Percentiles rank a stretch among this genome's conserved stretches.
Evolutionary conservation across 202 grass and related monocot species (phyloP).

Genomic region (Zoysia matrella): DNA sequence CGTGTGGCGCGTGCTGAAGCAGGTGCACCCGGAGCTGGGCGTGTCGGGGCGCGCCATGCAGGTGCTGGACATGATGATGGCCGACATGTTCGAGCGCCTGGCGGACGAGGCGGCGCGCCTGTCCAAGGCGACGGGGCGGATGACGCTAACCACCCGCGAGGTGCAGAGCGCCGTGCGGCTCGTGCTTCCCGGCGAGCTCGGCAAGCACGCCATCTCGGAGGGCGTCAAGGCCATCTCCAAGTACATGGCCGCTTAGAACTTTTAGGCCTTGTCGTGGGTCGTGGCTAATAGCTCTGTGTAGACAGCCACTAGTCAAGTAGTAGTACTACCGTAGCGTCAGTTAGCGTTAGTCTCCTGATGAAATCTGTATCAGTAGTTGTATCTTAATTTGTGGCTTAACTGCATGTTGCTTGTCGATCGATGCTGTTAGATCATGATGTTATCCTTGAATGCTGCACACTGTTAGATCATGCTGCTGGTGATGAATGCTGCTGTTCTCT

Average conservation of each 20-base stretch:
- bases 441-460: too few relatives aligned
- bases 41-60: constrained; percentile 65
- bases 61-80: constrained; percentile 81
- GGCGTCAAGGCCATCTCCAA: constrained; percentile 68
- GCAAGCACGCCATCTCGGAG: constrained; percentile 65
- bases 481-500: too few relatives aligned
- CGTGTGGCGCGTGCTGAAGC: constrained; percentile 88
- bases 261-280: too few relatives aligned
- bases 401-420: too few relatives aligned
- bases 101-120: constrained; percentile 71
- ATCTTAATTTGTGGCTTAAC: too few relatives aligned
- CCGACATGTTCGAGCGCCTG: constrained; percentile 87
- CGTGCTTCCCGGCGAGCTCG: constrained; percentile 67
- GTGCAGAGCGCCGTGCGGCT: constrained; percentile 70
- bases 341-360: too few relatives aligned
- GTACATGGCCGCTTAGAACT: constrained; percentile 43
- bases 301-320: too few relatives aligned
- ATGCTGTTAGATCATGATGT: too few relatives aligned
- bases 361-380: too few relatives aligned
- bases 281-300: too few relatives aligned
- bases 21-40: constrained; percentile 80
- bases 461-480: too few relatives aligned
- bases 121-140: constrained; percentile 19
- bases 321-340: too few relatives aligned
- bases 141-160: constrained; percentile 67